phyloP scores from a whole-genome alignment of 768 basidiomycete genomes.

The Trametes villosa region DNA sequence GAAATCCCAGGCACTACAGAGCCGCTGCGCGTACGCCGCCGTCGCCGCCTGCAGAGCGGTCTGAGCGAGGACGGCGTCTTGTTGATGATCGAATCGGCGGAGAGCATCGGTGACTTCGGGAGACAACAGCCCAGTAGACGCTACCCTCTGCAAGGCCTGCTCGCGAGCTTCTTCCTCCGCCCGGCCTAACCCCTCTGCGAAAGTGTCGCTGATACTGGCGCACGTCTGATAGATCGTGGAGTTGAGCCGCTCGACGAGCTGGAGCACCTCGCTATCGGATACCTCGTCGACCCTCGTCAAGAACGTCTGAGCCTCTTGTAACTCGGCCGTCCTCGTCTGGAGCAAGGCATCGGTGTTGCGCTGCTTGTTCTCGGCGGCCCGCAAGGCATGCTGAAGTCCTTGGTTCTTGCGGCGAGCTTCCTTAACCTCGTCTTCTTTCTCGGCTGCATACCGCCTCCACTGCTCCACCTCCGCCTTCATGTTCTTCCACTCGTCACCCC shows the following conservation, averaged over 20 bases:
- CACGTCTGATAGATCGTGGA: slow-evolving; percentile 53
- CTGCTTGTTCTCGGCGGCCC: slow-evolving; percentile 19
- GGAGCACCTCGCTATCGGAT: slow-evolving; percentile 50
- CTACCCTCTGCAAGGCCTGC: no score
- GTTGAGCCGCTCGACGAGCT: slow-evolving; percentile 50
- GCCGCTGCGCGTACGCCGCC: no score
- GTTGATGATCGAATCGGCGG: no score
- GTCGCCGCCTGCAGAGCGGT: no score
- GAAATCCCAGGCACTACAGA: no score
- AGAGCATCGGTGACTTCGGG: no score
- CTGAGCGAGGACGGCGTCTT: no score
- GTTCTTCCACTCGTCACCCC: neutral
- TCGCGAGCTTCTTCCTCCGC: no score
- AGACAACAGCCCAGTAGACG: no score
- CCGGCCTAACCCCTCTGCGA: no score
- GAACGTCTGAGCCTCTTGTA: slow-evolving; percentile 51
- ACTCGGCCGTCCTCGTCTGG: slow-evolving; percentile 47
- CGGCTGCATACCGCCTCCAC: neutral
- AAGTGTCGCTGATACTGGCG: slow-evolving; percentile 51
- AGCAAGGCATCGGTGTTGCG: slow-evolving; percentile 29
- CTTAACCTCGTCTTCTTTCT: neutral
- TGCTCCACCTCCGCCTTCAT: no score
- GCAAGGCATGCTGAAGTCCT: slow-evolving; percentile 26
- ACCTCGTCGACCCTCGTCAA: slow-evolving; percentile 46
- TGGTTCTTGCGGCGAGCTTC: neutral